These are phyloP conservation scores for Brasenia schreberi DNA, from an alignment of 164 flowering plant species.

Conservation along the genomic window DNA sequence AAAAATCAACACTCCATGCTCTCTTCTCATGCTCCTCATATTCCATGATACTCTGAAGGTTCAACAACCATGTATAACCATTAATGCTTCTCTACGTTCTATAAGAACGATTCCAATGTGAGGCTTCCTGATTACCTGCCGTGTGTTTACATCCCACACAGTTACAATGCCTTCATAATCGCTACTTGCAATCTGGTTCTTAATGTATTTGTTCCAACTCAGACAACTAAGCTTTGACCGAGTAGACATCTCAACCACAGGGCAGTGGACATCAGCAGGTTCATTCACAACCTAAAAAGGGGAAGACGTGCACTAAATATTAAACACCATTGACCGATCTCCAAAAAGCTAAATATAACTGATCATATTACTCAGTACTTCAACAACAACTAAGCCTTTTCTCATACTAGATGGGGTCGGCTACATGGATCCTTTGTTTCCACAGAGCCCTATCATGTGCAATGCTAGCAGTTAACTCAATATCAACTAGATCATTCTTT, in stretches of 20 bases:
- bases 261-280: conserved; percentile 70
- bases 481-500: no score
- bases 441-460: no score
- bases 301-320: not conserved
- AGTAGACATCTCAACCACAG: conserved; percentile 88
- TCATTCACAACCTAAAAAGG: conserved; percentile 77
- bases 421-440: no score
- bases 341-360: not conserved
- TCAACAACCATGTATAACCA: not conserved
- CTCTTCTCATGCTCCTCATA: conserved; percentile 99
- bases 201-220: conserved; percentile 87
- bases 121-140: conserved; percentile 40
- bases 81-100: not conserved
- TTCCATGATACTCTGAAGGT: conserved; percentile 82
- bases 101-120: not conserved
- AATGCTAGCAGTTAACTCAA: no score
- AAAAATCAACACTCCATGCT: conserved; percentile 99
- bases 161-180: conserved; percentile 97
- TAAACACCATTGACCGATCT: no score
- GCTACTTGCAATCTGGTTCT: conserved; percentile 82
- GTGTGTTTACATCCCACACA: conserved; percentile 92
- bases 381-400: no score
- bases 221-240: conserved; percentile 93
- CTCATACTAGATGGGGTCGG: no score
- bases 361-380: conserved; percentile 12